Percentiles rank a stretch among this genome's conserved stretches.
These are phyloP conservation scores for Chalciporus chontae DNA, from an alignment of 768 basidiomycete species.

Conservation along the genomic window DNA sequence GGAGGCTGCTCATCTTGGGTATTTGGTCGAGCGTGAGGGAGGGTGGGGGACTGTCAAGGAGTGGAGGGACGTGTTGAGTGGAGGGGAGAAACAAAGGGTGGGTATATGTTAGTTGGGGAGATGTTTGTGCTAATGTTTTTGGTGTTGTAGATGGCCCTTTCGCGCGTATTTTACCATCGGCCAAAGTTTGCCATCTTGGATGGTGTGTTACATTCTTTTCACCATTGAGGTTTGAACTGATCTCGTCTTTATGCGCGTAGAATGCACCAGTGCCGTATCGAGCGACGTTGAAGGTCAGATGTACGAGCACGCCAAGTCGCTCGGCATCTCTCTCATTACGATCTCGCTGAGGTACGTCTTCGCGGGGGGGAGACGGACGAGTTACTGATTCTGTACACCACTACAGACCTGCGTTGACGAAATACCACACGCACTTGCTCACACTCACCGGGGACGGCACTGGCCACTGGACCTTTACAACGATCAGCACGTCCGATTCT, in stretches of 20 bases:
- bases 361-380: slow-evolving; percentile 48
- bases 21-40: slow-evolving; percentile 83
- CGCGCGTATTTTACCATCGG: slow-evolving; percentile 85
- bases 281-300: slow-evolving; percentile 94
- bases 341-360: slow-evolving; percentile 79
- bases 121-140: not conserved
- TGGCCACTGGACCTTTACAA: slow-evolving; percentile 67
- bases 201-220: slow-evolving; percentile 45
- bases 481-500: slow-evolving; percentile 33
- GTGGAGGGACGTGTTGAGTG: slow-evolving; percentile 94
- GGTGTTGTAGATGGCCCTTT: slow-evolving; percentile 72
- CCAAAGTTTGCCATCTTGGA: slow-evolving; percentile 84
- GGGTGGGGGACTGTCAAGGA: slow-evolving; percentile 89
- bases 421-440: slow-evolving; percentile 86
- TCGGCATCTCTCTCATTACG: slow-evolving; percentile 90
- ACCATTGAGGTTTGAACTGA: not conserved
- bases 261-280: slow-evolving; percentile 94
- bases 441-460: slow-evolving; percentile 72
- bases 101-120: slow-evolving; percentile 13
- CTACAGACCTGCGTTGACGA: slow-evolving; percentile 71
- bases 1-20: slow-evolving; percentile 77
- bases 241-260: slow-evolving; percentile 34
- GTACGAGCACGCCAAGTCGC: slow-evolving; percentile 88
- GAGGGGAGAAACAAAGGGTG: slow-evolving; percentile 94
- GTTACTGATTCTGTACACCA: not conserved